Conservation (phyloP, 768 basidiomycete genomes). For the Lentinula raphanica region DNA sequence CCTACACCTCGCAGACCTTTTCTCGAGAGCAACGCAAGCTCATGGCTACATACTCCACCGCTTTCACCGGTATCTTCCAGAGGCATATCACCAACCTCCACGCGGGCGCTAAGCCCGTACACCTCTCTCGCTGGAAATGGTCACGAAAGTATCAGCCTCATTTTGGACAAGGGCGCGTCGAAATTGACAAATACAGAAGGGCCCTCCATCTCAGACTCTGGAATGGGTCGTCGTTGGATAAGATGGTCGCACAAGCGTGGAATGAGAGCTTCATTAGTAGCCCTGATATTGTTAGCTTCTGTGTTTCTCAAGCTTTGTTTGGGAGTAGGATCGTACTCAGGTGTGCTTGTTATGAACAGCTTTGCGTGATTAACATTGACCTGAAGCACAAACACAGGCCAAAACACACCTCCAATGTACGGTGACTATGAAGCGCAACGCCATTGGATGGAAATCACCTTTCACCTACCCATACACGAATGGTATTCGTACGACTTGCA, state of each 20-base stretch:
- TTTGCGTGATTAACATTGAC: not conserved
- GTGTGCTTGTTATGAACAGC: conserved; percentile 38
- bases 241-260: conserved; percentile 76
- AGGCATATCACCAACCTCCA: conserved; percentile 38
- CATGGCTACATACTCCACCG: conserved; percentile 52
- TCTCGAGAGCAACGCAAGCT: conserved; percentile 53
- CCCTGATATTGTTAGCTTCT: conserved; percentile 46
- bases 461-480: conserved; percentile 63
- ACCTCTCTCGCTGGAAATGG: conserved; percentile 15
- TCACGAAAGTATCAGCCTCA: conserved; percentile 36
- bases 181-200: conserved; percentile 3
- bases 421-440: conserved; percentile 93
- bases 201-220: conserved; percentile 21
- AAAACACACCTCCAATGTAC: conserved; percentile 72
- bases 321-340: conserved; percentile 78
- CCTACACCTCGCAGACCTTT: conserved; percentile 65
- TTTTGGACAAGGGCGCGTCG: conserved; percentile 30
- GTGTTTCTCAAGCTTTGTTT: conserved; percentile 62
- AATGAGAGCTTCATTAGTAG: conserved; percentile 56
- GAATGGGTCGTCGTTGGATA: conserved; percentile 59
- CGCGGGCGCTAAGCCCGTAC: conserved; percentile 16
- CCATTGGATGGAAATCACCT: conserved; percentile 92
- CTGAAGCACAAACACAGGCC: conserved; percentile 45
- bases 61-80: conserved; percentile 46
- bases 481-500: conserved; percentile 89